phyloP scores from a whole-genome alignment of 2,329 filamentous ascomycete species.

The Sporothrix brasiliensis region DNA sequence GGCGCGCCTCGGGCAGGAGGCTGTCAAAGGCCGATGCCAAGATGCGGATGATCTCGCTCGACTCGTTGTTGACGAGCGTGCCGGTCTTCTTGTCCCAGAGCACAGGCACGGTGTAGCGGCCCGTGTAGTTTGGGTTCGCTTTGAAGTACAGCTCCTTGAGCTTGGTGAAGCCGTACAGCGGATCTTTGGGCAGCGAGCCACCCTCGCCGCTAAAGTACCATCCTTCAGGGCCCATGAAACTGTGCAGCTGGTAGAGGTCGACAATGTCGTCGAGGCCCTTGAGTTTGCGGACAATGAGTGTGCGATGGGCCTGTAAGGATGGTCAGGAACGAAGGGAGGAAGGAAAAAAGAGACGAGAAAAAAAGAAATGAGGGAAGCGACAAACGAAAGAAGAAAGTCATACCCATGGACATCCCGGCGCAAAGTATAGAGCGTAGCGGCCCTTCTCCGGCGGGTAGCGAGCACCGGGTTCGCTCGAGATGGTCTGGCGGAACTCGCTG shows the following conservation, averaged over 20 bases:
- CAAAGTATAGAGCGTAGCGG: constrained; percentile 65
- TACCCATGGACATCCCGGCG: constrained; percentile 61
- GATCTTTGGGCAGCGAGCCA: constrained; percentile 56
- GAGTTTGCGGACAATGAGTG: constrained; percentile 70
- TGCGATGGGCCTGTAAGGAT: constrained; percentile 66
- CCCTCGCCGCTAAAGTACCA: constrained; percentile 56
- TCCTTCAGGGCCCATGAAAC: constrained; percentile 63
- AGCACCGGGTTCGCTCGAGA: constrained; percentile 56
- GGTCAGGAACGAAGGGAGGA: no score
- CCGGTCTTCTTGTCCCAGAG: constrained; percentile 70
- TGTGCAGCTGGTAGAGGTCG: constrained; percentile 68
- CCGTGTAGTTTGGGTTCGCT: constrained; percentile 66
- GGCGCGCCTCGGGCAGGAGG: constrained; percentile 55
- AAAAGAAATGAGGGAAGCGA: no score
- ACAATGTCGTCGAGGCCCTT: constrained; percentile 74
- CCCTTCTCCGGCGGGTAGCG: constrained; percentile 61
- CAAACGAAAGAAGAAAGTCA: no score
- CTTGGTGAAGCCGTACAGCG: constrained; percentile 67
- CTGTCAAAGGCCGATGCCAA: constrained; percentile 73
- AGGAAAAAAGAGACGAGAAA: no score
- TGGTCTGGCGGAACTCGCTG: constrained; percentile 58
- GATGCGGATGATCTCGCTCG: constrained; percentile 82
- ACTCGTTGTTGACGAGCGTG: constrained; percentile 81
- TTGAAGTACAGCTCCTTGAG: constrained; percentile 72
- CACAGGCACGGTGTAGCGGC: constrained; percentile 73